Evolutionary conservation across 1,139 yeast genomes (phyloP), one percentile per base, ranked within the genome.

Genomic region (Suhomyces anneliseae): DNA sequence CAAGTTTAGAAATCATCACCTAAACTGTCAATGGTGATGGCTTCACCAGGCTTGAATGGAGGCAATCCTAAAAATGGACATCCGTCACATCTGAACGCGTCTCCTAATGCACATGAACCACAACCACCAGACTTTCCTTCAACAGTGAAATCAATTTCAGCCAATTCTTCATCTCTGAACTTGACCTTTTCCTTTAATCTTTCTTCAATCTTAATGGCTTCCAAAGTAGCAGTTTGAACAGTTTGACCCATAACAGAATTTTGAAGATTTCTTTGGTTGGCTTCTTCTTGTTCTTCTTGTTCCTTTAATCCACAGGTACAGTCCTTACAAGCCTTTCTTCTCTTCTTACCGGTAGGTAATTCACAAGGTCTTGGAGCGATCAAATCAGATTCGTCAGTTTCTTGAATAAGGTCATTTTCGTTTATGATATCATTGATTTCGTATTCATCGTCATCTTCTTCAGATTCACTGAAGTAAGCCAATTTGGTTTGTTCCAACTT

Each of bases 21-120:
- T 55, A 79, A 73, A 36, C 73, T 68, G 54, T 77, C 83, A 47
- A 81, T 66, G 7, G 81, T 76, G 34, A 81, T 69, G 14, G 73
- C 85, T 69, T 93, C 95, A 42, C 99, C 99, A 0, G 98, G 98
- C 70, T 90, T 90, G 78, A 93, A 93, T 6, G 99, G 97, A 8
- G 99, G 99, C 48, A 95, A 76, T 0, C 99, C 99, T 57, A 93
- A 74, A 68, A 84, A 95, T 38, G 99, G 99, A 69, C 99, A 93
- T 3, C 98, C 97, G 59, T 92, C 96, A 68, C 99, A 93, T 61
- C 99, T 77, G 72, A 93, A 93, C 0, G 99, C 99, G 67, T 93
- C 99, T 36, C 99, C 99, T 47, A 93, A 77, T 0, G 98, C 85
- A 72, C 99, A 93, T 9, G 96, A 88, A 19, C 97, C 97, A 71